A percentile compares a stretch with the other conserved stretches of the same genome.
These are phyloP conservation scores for Plasmodium vivax DNA, from an alignment of 169 alveolate species.

Conservation along the genomic window DNA sequence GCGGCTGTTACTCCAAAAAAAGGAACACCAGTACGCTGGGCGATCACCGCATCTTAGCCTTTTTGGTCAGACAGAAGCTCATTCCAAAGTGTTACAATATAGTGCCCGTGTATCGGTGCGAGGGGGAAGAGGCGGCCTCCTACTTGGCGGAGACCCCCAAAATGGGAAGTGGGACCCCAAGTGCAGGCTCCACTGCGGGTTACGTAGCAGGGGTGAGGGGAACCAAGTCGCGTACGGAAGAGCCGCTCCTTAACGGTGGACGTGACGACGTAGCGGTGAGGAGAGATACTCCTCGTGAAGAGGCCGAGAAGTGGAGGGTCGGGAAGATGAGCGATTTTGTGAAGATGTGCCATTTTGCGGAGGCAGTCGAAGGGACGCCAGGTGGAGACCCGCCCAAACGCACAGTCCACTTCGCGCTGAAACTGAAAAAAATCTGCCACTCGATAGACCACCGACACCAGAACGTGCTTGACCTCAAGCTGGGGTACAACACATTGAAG, in stretches of 20 bases:
- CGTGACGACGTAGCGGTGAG: background rate
- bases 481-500: conserved; percentile 43
- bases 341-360: background rate
- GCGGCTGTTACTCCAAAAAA: background rate
- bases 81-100: conserved; percentile 41
- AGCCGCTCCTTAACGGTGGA: background rate
- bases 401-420: conserved; percentile 6
- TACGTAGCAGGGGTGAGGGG: background rate
- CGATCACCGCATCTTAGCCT: conserved; percentile 7
- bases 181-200: background rate
- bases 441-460: conserved; percentile 1
- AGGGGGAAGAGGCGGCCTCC: background rate
- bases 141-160: background rate
- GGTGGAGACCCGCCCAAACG: background rate
- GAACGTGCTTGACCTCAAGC: conserved; percentile 53
- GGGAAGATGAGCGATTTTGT: background rate
- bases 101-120: conserved; percentile 28
- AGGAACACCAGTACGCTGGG: background rate
- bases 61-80: conserved; percentile 12
- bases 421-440: conserved; percentile 23
- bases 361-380: background rate
- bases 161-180: background rate
- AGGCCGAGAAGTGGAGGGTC: background rate
- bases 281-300: background rate
- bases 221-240: background rate